Base-by-base conservation (phyloP, 768 basidiomycete species). In the Boletus barrowsii region DNA sequence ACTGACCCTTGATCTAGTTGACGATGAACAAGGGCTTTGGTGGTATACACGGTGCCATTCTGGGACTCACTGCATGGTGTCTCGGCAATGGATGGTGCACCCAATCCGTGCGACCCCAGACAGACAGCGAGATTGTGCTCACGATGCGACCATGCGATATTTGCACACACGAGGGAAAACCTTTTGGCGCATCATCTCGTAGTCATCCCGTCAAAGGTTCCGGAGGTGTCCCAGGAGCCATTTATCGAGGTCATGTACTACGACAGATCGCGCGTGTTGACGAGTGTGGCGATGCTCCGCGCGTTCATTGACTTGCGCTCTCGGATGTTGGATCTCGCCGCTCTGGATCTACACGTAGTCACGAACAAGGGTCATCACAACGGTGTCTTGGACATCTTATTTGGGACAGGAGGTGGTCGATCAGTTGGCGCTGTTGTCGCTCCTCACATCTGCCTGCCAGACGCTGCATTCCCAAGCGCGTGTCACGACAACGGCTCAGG, bases 111-210 rank as follows among this genome's bases (percentile, higher is more conserved):
- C 70, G 72, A 26, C 87, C 90, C 0, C 79, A 83, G 50, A 86
- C 82, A 4, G 89, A 93, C 42, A 72, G 73, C 2, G 92, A 93
- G 65, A 68, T 80, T 14, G 70, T 76, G 45, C 79, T 83, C 39
- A 80, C 82, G 84, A 86, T 35, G 83, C 86, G 51, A 86, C 84
- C 5, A 86, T 90, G 72, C 83, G 92, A 0, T 97, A 96, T 65
- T 78, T 97, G 33, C 86, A 90, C 24, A 26, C 35, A 91, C 90
- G 3, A 78, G 87, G 11, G 90, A 96, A 68, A 86, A 94, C 63
- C 97, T 94, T 74, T 93, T 94, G 63, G 83, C 83, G 3, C 81
- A 88, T 3, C 94, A 97, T 64, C 79, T 96, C 17, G 79, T 83
- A 9, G 82, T 78, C 10, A 77, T 95, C 30, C 89, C 93, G 1